A percentile compares a stretch with the other conserved stretches of the same genome.
Conservation (phyloP, 2,329 filamentous ascomycete species). For the Orbilia brochopaga region DNA sequence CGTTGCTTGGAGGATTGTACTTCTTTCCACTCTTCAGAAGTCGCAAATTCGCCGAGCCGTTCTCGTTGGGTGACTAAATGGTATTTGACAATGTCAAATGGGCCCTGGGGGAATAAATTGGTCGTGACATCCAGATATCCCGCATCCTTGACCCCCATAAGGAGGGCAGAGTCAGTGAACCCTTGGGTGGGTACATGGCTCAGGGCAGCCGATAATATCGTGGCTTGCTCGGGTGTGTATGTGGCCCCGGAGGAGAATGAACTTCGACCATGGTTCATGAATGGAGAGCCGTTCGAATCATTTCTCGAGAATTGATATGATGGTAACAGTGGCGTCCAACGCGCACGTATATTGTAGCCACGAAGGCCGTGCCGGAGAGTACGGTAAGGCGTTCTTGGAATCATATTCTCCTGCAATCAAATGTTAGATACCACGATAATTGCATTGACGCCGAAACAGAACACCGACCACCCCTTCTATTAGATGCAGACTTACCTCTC, state of each 20-base stretch:
- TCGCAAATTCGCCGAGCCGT: conserved; percentile 64
- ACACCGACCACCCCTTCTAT: background rate
- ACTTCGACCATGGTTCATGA: conserved; percentile 32
- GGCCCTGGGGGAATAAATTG: conserved; percentile 78
- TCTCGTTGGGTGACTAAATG: conserved; percentile 69
- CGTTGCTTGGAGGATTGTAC: conserved; percentile 57
- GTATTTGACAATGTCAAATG: conserved; percentile 81
- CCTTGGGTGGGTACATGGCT: conserved; percentile 78
- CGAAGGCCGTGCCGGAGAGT: conserved; percentile 23
- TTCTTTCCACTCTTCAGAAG: conserved; percentile 57
- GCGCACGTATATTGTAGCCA: conserved; percentile 14
- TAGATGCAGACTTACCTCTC: background rate
- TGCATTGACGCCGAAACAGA: background rate
- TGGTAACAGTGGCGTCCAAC: conserved; percentile 15
- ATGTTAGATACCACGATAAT: conserved; percentile 1
- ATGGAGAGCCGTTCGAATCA: conserved; percentile 18
- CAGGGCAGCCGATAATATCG: conserved; percentile 82
- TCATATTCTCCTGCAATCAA: conserved; percentile 36
- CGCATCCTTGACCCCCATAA: conserved; percentile 78
- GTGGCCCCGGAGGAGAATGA: conserved; percentile 60
- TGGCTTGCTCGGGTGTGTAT: conserved; percentile 72
- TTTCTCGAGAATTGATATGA: conserved; percentile 13
- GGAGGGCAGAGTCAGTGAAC: conserved; percentile 76
- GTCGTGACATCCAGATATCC: conserved; percentile 87
- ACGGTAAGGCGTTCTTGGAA: conserved; percentile 24